Percentiles rank a stretch among this genome's conserved stretches.
Conservation (phyloP, 176 grass and related monocot species). For the Rhynchospora tenuis region DNA sequence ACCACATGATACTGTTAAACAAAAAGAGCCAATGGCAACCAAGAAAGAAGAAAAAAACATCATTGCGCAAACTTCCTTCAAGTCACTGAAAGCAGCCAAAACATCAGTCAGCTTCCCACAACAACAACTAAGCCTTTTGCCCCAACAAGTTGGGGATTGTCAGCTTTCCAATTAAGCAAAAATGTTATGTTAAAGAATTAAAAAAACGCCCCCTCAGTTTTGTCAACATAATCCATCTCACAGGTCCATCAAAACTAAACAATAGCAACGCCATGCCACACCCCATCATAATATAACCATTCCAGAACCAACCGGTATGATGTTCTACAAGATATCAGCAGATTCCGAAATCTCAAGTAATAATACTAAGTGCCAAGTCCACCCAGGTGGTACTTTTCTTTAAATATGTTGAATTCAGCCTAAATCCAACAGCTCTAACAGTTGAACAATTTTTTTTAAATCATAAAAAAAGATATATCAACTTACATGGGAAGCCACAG, state of each 20-base stretch:
- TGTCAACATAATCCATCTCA: neutral
- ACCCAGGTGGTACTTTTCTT: neutral
- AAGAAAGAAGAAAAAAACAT: neutral
- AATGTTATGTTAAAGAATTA: neutral
- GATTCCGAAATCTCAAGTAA: neutral
- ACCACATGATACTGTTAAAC: neutral
- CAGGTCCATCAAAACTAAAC: neutral
- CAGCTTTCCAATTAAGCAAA: neutral
- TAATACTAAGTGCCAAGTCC: neutral
- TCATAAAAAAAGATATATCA: neutral
- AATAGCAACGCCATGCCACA: neutral
- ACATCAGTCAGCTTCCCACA: neutral
- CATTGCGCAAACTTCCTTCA: neutral
- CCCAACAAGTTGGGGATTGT: too few species aligned
- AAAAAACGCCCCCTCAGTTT: neutral
- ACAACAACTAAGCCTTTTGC: too few species aligned
- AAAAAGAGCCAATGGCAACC: neutral
- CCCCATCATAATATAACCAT: neutral
- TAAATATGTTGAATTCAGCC: neutral
- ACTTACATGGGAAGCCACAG: slow-evolving; percentile 86
- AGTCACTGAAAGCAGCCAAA: neutral
- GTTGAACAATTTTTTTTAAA: neutral
- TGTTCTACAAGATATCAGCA: neutral
- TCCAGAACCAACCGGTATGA: neutral
- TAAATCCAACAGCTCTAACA: neutral